Evolutionary conservation across 2,329 filamentous ascomycete genomes (phyloP).

Genomic region (Aspergillus luchuensis): DNA sequence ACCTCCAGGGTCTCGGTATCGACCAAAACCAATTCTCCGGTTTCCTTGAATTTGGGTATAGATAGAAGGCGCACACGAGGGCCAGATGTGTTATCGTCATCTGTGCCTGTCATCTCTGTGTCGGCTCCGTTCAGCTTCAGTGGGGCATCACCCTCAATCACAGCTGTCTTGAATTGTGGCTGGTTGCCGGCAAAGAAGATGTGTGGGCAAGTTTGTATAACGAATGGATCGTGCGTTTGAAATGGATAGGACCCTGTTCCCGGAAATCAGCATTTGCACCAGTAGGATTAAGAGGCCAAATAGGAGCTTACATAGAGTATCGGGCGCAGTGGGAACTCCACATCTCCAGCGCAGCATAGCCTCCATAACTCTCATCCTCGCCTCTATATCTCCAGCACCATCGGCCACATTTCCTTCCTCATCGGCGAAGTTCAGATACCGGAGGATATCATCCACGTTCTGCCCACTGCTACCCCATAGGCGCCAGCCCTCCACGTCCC

Average conservation of each 20-base stretch:
- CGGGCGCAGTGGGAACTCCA: conserved; percentile 88
- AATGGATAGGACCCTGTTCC: conserved; percentile 86
- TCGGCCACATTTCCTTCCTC: conserved; percentile 29
- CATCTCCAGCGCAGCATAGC: conserved; percentile 90
- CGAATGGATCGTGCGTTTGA: conserved; percentile 88
- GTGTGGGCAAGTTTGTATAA: conserved; percentile 82
- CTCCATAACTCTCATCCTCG: conserved; percentile 87
- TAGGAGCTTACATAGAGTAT: conserved; percentile 77
- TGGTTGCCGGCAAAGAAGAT: conserved; percentile 89
- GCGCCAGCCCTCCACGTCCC: conserved; percentile 85
- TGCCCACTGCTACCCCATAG: conserved; percentile 86
- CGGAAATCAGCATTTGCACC: conserved; percentile 14
- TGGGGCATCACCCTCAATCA: conserved; percentile 58
- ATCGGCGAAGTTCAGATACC: conserved; percentile 68
- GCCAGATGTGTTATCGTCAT: conserved; percentile 54
- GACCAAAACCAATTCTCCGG: conserved; percentile 77
- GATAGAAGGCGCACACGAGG: conserved; percentile 77
- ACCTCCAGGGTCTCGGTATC: conserved; percentile 84
- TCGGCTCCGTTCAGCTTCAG: conserved; percentile 37
- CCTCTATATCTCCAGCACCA: conserved; percentile 56
- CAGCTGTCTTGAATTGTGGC: conserved; percentile 70
- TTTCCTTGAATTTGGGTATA: conserved; percentile 78
- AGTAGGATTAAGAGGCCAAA: neutral
- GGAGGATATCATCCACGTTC: conserved; percentile 90
- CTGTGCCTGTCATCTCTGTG: conserved; percentile 34